Evolutionary conservation across 768 basidiomycete genomes (phyloP).

Genomic region (Strobilomyces echinocephalus): DNA sequence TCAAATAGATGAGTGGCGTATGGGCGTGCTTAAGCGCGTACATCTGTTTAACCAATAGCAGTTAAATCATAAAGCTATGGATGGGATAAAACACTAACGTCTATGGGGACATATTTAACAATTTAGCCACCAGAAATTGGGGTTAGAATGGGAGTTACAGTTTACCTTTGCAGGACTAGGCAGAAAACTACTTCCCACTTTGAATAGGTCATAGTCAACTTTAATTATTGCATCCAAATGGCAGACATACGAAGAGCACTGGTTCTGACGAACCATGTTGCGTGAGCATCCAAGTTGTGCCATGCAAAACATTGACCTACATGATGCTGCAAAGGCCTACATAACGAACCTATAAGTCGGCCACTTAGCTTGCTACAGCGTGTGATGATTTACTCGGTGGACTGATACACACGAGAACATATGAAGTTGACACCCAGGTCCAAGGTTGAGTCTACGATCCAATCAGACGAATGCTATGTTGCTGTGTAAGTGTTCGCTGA

Average conservation of each 20-base stretch:
- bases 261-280: background rate
- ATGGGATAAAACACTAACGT: too few species aligned
- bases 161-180: constrained; percentile 1
- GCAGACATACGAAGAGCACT: background rate
- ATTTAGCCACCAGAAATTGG: too few species aligned
- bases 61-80: too few species aligned
- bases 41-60: too few species aligned
- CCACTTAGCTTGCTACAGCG: background rate
- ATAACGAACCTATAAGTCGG: constrained; percentile 7
- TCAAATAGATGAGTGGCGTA: too few species aligned
- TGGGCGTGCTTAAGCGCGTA: too few species aligned
- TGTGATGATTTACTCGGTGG: background rate
- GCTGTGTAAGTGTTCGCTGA: background rate
- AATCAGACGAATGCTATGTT: background rate
- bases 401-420: background rate
- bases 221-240: background rate
- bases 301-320: background rate
- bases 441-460: background rate
- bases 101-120: too few species aligned
- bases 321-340: background rate
- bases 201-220: background rate
- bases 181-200: constrained; percentile 5
- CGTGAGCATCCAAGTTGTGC: too few species aligned
- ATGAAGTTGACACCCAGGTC: background rate
- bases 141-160: background rate